Percentiles rank a stretch among this genome's conserved stretches.
Evolutionary conservation across 2,329 filamentous ascomycete genomes (phyloP).

Genomic region (Dactylellina haptotyla): DNA sequence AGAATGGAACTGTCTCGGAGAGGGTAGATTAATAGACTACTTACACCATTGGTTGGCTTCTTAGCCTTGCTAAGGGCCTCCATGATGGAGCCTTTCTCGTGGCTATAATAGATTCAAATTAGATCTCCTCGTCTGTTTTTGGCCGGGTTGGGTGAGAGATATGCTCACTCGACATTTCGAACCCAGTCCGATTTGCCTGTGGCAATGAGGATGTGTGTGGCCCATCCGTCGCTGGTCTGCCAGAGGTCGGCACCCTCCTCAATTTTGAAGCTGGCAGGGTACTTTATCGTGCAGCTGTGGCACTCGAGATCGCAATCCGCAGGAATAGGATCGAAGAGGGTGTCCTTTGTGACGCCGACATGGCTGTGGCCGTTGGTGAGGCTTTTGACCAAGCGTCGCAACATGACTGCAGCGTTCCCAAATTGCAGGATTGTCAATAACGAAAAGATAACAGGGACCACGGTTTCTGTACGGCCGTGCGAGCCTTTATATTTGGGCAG

Average conservation of each 20-base stretch:
- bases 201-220: constrained; percentile 87
- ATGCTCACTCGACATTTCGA: constrained; percentile 72
- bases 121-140: too few relatives aligned
- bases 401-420: constrained; percentile 18
- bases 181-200: constrained; percentile 98
- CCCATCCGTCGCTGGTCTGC: constrained; percentile 59
- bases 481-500: not conserved
- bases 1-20: too few relatives aligned
- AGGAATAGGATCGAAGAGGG: constrained; percentile 49
- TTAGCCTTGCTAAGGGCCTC: constrained; percentile 70
- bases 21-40: too few relatives aligned
- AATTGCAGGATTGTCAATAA: not conserved
- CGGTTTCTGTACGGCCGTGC: too few relatives aligned
- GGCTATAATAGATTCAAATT: constrained; percentile 60
- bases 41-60: constrained; percentile 40
- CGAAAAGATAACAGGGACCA: not conserved
- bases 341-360: constrained; percentile 40
- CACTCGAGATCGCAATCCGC: constrained; percentile 85
- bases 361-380: constrained; percentile 28
- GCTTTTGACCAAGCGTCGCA: constrained; percentile 34
- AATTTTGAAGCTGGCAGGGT: constrained; percentile 77
- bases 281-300: constrained; percentile 80
- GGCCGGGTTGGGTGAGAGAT: not conserved
- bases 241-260: constrained; percentile 80
- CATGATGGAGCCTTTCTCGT: constrained; percentile 89